Base-by-base conservation (phyloP, 352 stramenopile genomes). In the Globisporangium paddicum region DNA sequence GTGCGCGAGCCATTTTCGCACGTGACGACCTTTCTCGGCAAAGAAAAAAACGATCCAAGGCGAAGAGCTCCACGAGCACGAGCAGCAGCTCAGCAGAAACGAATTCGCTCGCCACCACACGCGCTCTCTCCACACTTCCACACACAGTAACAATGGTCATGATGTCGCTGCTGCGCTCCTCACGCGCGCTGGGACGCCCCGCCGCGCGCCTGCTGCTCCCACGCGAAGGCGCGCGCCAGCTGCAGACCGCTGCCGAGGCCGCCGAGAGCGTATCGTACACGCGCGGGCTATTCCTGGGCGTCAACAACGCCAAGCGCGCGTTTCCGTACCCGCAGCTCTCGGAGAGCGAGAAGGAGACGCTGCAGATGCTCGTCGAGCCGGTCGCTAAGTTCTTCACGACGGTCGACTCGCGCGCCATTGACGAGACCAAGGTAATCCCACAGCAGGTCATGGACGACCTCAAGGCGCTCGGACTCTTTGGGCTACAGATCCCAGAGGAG, bases 401-500 rank as follows among this genome's bases (percentile, higher is more conserved):
- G 3, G 72, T 95, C 13, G 81, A 93, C 68, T 79, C 74, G 23
- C 79, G 72, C 21, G 61, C 67, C 30, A 95, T 95, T 57, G 86
- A 95, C 57, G 80, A 91, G 69, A 90, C 81, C 40, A 90, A 93
- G 71, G 58, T 74, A 49, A 91, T 93, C 61, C 83, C 83, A 10
- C 65, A 74, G 30, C 68, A 90, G 54, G 82, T 89, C 25, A 45
- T 95, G 41, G 58, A 78, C 23, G 79, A 90, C 57, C 75, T 95
- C 42, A 90, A 91, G 67, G 82, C 90, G 67, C 74, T 95, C 52
- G 86, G 86, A 28, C 79, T 95, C 41, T 95, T 95, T 64, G 86
- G 83, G 2, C 62, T 95, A 40, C 86, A 95, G 75, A 95, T 95
- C 61, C 72, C 82, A 0, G 82, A 95, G 54, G 75, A 93, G 25